A percentile compares a stretch with the other conserved stretches of the same genome.
phyloP scores from a whole-genome alignment of 2,329 filamentous ascomycete genomes.

The Diaporthe caulivora region DNA sequence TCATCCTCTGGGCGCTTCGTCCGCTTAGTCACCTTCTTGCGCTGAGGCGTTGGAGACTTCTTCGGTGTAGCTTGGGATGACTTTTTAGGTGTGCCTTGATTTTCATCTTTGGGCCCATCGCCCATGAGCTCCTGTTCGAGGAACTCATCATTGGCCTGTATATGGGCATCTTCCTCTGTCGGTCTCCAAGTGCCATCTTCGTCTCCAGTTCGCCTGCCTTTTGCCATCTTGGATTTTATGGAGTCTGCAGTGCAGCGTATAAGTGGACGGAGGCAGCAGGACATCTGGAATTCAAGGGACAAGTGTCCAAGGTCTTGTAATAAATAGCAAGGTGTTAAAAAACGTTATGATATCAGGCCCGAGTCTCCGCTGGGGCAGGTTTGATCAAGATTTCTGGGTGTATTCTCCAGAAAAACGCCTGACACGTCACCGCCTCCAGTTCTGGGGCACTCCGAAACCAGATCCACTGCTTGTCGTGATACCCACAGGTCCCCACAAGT shows the following conservation, averaged over 20 bases:
- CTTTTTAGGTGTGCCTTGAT: not conserved
- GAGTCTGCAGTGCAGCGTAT: not conserved
- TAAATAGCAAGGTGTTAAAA: not conserved
- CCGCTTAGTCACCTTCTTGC: conserved; percentile 22
- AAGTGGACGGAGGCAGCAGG: too few relatives aligned
- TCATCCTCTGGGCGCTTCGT: conserved; percentile 34
- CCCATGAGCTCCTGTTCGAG: conserved; percentile 30
- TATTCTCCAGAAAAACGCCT: not conserved
- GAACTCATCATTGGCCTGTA: conserved; percentile 28
- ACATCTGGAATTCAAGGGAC: too few relatives aligned
- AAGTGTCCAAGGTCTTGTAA: too few relatives aligned
- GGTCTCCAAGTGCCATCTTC: conserved; percentile 34
- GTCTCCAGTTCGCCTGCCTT: conserved; percentile 30
- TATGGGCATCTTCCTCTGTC: conserved; percentile 32
- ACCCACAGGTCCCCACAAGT: conserved; percentile 34
- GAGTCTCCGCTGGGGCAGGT: not conserved
- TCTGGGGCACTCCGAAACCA: conserved; percentile 28
- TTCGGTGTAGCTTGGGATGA: not conserved
- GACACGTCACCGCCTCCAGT: conserved; percentile 34
- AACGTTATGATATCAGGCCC: not conserved
- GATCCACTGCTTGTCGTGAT: conserved; percentile 26
- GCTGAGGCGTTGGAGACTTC: conserved; percentile 12
- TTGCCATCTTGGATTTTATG: conserved; percentile 18
- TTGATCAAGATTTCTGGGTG: not conserved
- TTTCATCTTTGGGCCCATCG: not conserved